Conservation (phyloP, 805 yeast species). For the Diddensiella transvaalensis region DNA sequence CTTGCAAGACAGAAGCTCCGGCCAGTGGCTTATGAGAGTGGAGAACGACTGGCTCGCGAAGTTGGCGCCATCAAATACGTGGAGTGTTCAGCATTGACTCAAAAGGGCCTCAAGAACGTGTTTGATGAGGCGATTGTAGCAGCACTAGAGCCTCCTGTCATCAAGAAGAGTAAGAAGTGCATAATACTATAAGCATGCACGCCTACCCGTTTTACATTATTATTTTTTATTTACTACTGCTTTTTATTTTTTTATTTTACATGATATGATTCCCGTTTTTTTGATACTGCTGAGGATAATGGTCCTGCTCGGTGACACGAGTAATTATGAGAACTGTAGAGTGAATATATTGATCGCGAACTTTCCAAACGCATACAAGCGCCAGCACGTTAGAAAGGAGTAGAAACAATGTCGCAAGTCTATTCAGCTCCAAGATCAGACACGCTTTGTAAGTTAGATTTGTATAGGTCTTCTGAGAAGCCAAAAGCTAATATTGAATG, state of each 20-base stretch:
- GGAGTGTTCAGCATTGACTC: conserved; percentile 97
- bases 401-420: conserved; percentile 49
- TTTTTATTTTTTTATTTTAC: neutral
- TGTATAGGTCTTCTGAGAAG: neutral
- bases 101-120: conserved; percentile 94
- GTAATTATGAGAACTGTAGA: neutral
- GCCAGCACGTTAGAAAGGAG: neutral
- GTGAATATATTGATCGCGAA: too few species aligned
- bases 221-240: neutral
- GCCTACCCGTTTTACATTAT: neutral
- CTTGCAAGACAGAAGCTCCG: conserved; percentile 84
- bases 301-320: too few species aligned
- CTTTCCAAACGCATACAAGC: neutral
- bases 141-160: conserved; percentile 94
- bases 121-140: conserved; percentile 98
- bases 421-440: conserved; percentile 83
- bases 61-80: conserved; percentile 94
- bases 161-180: conserved; percentile 74
- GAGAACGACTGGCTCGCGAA: conserved; percentile 90
- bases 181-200: conserved; percentile 57
- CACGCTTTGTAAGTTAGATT: conserved; percentile 60
- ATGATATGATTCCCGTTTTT: too few species aligned
- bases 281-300: too few species aligned
- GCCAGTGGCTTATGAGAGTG: conserved; percentile 82
- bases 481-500: neutral